Conservation (phyloP, 768 basidiomycete genomes). For the Sporobolomyces pararoseus region DNA sequence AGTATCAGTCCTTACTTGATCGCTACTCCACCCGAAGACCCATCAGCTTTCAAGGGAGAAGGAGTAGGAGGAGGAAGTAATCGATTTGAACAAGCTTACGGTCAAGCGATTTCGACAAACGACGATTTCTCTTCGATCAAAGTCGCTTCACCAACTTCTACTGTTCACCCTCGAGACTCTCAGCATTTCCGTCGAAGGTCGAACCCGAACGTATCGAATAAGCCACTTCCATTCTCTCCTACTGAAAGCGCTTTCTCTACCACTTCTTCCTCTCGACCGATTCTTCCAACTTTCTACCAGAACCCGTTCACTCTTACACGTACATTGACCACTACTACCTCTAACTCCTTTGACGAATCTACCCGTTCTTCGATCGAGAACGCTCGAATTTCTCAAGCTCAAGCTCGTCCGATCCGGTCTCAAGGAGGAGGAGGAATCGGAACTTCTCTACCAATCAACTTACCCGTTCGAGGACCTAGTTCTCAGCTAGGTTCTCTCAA, state of each 20-base stretch:
- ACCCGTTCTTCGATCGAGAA: constrained; percentile 4
- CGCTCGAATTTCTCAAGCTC: neutral
- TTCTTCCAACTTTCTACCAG: neutral
- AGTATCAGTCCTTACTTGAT: constrained; percentile 1
- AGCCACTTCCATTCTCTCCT: neutral
- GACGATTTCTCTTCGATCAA: neutral
- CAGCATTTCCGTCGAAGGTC: neutral
- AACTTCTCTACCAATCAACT: neutral
- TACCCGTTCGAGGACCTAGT: no score
- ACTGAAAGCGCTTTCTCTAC: neutral
- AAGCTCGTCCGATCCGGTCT: neutral
- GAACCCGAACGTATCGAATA: neutral
- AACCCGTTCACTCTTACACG: constrained; percentile 6
- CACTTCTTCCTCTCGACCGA: neutral
- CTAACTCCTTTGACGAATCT: neutral
- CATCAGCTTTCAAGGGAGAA: no score
- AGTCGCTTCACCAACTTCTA: constrained; percentile 2
- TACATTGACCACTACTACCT: neutral
- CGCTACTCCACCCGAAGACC: neutral
- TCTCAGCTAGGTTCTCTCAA: no score
- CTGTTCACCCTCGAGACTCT: neutral
- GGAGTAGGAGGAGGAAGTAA: no score
- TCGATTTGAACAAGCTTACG: constrained; percentile 8
- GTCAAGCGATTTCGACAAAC: constrained; percentile 10
- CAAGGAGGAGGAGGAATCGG: neutral